These are phyloP conservation scores for Lentinula guzmanii DNA, from an alignment of 768 basidiomycete genomes.

Conservation along the genomic window DNA sequence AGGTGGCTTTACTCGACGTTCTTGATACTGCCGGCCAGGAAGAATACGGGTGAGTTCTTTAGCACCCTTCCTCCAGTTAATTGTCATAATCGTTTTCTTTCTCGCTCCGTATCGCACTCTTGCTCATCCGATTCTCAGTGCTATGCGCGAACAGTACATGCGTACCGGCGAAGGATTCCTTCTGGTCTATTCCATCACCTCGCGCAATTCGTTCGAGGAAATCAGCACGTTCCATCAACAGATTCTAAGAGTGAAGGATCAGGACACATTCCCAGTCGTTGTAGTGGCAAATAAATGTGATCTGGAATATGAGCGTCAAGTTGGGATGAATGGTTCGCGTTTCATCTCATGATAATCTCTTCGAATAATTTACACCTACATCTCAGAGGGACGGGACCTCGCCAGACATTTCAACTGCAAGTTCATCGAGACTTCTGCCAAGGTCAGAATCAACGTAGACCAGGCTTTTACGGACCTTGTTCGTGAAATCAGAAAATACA, in stretches of 20 bases:
- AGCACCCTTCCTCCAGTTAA: background rate
- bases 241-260: slow-evolving; percentile 94
- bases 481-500: slow-evolving; percentile 89
- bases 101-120: no score
- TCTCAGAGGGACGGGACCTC: slow-evolving; percentile 90
- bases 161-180: slow-evolving; percentile 97
- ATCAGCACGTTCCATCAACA: slow-evolving; percentile 95
- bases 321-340: slow-evolving; percentile 81
- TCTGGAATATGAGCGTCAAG: slow-evolving; percentile 92
- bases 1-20: slow-evolving; percentile 95
- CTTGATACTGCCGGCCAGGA: slow-evolving; percentile 98
- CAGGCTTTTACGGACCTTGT: slow-evolving; percentile 93
- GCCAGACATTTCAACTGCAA: slow-evolving; percentile 93
- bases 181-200: slow-evolving; percentile 97
- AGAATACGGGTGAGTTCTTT: slow-evolving; percentile 80
- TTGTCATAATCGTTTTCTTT: background rate
- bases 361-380: background rate
- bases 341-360: background rate
- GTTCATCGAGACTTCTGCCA: slow-evolving; percentile 95
- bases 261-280: slow-evolving; percentile 91
- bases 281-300: slow-evolving; percentile 99
- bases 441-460: slow-evolving; percentile 94
- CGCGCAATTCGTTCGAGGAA: slow-evolving; percentile 95
- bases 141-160: slow-evolving; percentile 99
- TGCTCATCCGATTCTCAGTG: slow-evolving; percentile 36